Evolutionary conservation across 305 asterid genomes (phyloP), one percentile per base, ranked within the genome.

Genomic region (Stenogyne calaminthoides): DNA sequence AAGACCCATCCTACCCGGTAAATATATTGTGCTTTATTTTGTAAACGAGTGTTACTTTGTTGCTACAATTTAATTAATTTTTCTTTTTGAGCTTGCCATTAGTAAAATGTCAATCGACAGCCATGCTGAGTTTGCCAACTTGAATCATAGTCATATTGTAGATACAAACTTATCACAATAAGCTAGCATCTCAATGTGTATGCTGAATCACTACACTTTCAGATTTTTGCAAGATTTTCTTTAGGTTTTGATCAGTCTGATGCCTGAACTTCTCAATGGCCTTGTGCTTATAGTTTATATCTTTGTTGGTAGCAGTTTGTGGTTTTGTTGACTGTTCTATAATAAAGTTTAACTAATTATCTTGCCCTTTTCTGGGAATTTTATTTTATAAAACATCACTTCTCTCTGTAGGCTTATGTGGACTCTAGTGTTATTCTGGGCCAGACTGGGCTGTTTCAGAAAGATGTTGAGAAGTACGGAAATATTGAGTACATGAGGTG

Each of bases 1-100:
- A 95, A 88, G 98, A 90, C 61, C 99, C 98, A 64, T 95, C 99
- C 56, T 92, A 95, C 78, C 98, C 98, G 87, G 97, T 95, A 90
- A 74, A 69, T 68, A 61, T 71, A 20, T 73, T 9, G 40, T 70
- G 61, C 60, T 57, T 77, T 64, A 69, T 39, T 61, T 27, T 19
- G 14, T 36, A 37, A 40, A 37, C 4, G 7, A 55, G 66, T 25
- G 51, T 51, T 72, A 19, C 60, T 11, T 70, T 72, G 12, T 55
- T 64, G 27, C 58, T 40, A 9, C 22, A 71, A 18, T 71, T 39
- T 57, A 32, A 66, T 47, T n/a, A 55, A 65, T 16, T 39, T 27
- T 71, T 55, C 47, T 61, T 25, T 51, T 22, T 68, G 77, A 64
- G 52, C 67, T 36, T 7, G n/a, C 44, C 22, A 16, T 57, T 62